These are phyloP conservation scores for Nicotiana tabacum DNA, from an alignment of 257 asterid species.

Conservation along the genomic window DNA sequence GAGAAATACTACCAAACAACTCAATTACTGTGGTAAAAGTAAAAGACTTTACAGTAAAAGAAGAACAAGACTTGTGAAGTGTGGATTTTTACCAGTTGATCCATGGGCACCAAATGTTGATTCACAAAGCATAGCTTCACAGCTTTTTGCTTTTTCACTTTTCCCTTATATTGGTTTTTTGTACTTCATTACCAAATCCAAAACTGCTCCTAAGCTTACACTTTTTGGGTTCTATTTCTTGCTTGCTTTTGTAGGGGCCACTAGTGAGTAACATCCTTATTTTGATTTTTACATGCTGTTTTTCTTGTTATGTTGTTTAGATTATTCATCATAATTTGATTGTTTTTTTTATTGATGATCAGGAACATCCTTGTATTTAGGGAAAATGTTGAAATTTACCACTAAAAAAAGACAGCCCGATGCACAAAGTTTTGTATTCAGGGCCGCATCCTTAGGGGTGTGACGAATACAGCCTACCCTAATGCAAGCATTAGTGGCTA, in stretches of 20 bases:
- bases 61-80: constrained; percentile 21
- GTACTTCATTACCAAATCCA: constrained; percentile 81
- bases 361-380: no score
- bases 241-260: constrained; percentile 87
- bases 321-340: no score
- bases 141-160: constrained; percentile 80
- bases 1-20: constrained; percentile 24
- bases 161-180: constrained; percentile 84
- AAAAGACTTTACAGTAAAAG: constrained; percentile 13
- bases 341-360: no score
- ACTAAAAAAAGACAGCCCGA: no score
- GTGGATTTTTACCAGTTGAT: constrained; percentile 67
- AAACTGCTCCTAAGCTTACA: constrained; percentile 85
- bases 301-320: no score
- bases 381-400: no score
- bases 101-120: constrained; percentile 92
- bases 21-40: constrained; percentile 20
- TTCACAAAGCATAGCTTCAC: constrained; percentile 79
- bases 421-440: no score
- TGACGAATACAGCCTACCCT: no score
- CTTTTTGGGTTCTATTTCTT: constrained; percentile 92
- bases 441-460: no score
- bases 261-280: constrained; percentile 45
- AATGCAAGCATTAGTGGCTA: no score
- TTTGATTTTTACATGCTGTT: no score